Conservation (phyloP, 257 asterid genomes). For the Rehmannia glutinosa region DNA sequence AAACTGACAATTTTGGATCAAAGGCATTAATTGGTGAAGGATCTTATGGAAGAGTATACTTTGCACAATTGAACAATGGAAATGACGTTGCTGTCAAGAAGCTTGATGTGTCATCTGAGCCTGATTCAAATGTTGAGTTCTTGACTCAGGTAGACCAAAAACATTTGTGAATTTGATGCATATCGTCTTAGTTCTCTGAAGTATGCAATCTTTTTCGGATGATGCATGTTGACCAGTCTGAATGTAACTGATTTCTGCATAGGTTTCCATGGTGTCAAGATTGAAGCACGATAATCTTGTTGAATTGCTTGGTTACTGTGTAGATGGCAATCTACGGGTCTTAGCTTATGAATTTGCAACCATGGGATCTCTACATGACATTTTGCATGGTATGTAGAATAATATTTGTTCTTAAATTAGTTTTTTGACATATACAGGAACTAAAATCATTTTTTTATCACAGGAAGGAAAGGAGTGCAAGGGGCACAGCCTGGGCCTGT, state of each 20-base stretch:
- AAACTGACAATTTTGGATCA: constrained; percentile 81
- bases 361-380: constrained; percentile 97
- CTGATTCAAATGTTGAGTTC: constrained; percentile 81
- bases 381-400: constrained; percentile 70
- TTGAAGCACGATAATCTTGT: constrained; percentile 91
- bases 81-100: constrained; percentile 91
- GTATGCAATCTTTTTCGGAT: neutral
- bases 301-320: constrained; percentile 90
- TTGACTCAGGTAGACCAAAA: constrained; percentile 63
- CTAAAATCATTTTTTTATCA: neutral
- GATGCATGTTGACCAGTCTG: constrained; percentile 18
- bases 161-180: neutral
- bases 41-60: constrained; percentile 89
- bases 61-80: constrained; percentile 57
- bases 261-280: constrained; percentile 95
- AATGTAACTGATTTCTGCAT: constrained; percentile 14
- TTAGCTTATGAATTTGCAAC: constrained; percentile 95
- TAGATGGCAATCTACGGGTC: constrained; percentile 86
- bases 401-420: constrained; percentile 14
- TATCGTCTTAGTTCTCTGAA: neutral
- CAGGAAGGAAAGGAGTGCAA: constrained; percentile 98
- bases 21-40: constrained; percentile 90
- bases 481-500: constrained; percentile 99
- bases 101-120: constrained; percentile 92
- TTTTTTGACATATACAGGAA: neutral